Evolutionary conservation across 192 early-diverging fungal species (phyloP).

Genomic region (Coemansia javaensis): DNA sequence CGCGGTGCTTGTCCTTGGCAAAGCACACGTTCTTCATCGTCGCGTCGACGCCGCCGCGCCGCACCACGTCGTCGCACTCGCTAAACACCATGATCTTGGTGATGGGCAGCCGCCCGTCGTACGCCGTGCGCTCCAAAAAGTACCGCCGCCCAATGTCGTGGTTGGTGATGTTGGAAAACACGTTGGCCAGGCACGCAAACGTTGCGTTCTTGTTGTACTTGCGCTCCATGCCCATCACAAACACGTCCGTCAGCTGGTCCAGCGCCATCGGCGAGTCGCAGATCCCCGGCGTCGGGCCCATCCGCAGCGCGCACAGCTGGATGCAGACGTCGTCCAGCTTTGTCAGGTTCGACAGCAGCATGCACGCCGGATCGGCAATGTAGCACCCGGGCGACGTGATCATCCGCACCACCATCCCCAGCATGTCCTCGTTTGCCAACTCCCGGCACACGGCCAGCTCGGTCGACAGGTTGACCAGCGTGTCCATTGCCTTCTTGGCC

Average conservation of each 20-base stretch:
- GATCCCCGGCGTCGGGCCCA: constrained; percentile 20
- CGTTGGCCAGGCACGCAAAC: constrained; percentile 82
- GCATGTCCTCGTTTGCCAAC: constrained; percentile 67
- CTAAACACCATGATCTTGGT: constrained; percentile 82
- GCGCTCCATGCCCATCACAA: constrained; percentile 75
- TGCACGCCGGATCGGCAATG: constrained; percentile 69
- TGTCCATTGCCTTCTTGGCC: constrained; percentile 76
- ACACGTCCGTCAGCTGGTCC: constrained; percentile 85
- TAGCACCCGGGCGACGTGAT: constrained; percentile 66
- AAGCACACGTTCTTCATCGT: constrained; percentile 90
- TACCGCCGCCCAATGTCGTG: constrained; percentile 61
- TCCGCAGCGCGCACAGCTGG: constrained; percentile 65
- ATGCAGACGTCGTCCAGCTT: constrained; percentile 67
- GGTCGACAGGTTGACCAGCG: constrained; percentile 80
- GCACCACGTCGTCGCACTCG: constrained; percentile 75
- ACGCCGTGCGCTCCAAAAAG: constrained; percentile 61
- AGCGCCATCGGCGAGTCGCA: constrained; percentile 55
- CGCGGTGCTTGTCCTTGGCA: constrained; percentile 62
- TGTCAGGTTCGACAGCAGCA: constrained; percentile 92
- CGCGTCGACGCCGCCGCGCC: constrained; percentile 83
- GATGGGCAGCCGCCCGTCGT: constrained; percentile 67
- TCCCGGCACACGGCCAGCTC: constrained; percentile 57
- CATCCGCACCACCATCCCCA: constrained; percentile 62
- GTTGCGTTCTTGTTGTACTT: constrained; percentile 75
- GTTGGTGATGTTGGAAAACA: constrained; percentile 86